Percentiles rank a stretch among this genome's conserved stretches.
Conservation (phyloP, 257 asterid genomes). For the Fraxinus quadrangulata region DNA sequence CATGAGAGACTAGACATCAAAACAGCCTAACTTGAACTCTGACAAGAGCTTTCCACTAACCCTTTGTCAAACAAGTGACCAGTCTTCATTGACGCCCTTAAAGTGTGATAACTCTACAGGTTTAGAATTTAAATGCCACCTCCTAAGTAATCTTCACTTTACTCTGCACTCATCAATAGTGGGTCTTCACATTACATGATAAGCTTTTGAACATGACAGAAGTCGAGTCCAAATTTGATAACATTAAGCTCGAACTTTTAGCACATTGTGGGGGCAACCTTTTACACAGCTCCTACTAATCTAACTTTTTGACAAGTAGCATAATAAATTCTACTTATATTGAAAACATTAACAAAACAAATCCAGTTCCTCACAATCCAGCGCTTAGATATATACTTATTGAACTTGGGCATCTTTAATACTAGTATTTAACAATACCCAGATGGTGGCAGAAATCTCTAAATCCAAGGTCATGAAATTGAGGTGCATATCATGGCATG, state of each 20-base stretch:
- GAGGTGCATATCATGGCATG: not conserved
- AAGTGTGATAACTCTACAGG: constrained; percentile 1
- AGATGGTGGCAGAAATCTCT: not conserved
- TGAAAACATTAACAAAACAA: constrained; percentile 2
- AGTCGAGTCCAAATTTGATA: not conserved
- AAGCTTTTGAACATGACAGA: constrained; percentile 8
- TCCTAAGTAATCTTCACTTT: constrained; percentile 6
- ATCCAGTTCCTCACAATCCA: not conserved
- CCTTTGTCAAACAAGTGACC: constrained; percentile 5
- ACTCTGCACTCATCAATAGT: not conserved
- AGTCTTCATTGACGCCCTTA: not conserved
- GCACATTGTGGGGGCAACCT: not conserved
- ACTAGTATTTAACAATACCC: not conserved
- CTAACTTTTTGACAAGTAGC: not conserved
- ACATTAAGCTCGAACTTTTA: constrained; percentile 17
- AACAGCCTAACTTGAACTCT: not conserved
- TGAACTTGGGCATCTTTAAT: not conserved
- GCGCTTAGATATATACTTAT: not conserved
- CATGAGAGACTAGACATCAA: not conserved
- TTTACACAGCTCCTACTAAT: not conserved
- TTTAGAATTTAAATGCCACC: constrained; percentile 8
- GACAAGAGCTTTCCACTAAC: constrained; percentile 1
- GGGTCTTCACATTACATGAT: constrained; percentile 6
- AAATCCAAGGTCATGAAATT: not conserved
- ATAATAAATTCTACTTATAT: not conserved